A percentile compares a stretch with the other conserved stretches of the same genome.
phyloP scores from a whole-genome alignment of 2,329 filamentous ascomycete species.

The Lachnellula subtilissima region DNA sequence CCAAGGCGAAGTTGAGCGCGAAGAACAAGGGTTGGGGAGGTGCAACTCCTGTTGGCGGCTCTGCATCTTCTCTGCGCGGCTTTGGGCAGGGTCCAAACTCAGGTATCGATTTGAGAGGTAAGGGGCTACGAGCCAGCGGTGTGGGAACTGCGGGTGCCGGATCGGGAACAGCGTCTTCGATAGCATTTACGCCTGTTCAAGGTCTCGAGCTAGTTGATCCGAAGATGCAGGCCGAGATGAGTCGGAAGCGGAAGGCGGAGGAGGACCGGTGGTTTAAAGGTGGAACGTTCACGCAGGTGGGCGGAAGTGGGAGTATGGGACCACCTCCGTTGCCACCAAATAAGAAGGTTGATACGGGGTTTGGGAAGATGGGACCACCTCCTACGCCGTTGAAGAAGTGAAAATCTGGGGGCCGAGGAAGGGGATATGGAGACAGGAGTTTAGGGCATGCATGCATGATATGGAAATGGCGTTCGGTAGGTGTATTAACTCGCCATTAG shows the following conservation, averaged over 20 bases:
- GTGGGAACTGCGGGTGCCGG: conserved; percentile 66
- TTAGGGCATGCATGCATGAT: not conserved
- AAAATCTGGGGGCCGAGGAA: not conserved
- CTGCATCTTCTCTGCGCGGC: conserved; percentile 75
- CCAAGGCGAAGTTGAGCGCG: conserved; percentile 85
- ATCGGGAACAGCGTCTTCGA: conserved; percentile 73
- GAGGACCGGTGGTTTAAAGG: conserved; percentile 96
- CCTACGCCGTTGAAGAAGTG: conserved; percentile 25
- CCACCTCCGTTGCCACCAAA: conserved; percentile 59
- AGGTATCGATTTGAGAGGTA: conserved; percentile 67
- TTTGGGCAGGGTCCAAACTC: conserved; percentile 62
- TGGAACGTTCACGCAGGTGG: conserved; percentile 91
- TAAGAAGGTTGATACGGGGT: conserved; percentile 68
- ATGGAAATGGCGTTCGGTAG: not conserved
- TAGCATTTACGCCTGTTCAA: conserved; percentile 92
- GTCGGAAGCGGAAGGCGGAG: conserved; percentile 85
- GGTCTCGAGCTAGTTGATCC: conserved; percentile 94
- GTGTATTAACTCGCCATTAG: not conserved
- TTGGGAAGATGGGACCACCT: conserved; percentile 43
- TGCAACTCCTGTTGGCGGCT: conserved; percentile 56
- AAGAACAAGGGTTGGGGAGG: conserved; percentile 95
- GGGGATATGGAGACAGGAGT: not conserved
- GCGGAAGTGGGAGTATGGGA: conserved; percentile 66
- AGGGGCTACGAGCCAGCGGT: conserved; percentile 69
- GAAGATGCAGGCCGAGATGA: conserved; percentile 81